A percentile compares a stretch with the other conserved stretches of the same genome.
Conservation (phyloP, 495 filamentous ascomycete species). For the Echria macrotheca region DNA sequence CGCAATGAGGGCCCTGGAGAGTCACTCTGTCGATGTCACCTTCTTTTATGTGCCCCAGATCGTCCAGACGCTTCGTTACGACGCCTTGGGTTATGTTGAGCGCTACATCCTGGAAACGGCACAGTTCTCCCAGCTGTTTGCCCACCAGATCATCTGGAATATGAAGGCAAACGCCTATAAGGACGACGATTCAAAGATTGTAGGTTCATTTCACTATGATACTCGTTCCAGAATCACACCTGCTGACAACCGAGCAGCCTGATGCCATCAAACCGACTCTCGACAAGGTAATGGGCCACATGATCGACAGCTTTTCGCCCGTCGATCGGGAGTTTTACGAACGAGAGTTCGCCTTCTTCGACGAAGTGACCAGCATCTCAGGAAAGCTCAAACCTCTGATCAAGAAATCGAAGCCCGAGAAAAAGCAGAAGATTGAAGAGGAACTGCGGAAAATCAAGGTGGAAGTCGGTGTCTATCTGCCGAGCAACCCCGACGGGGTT, state of each 20-base stretch:
- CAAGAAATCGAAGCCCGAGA: conserved; percentile 87
- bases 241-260: conserved; percentile 54
- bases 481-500: conserved; percentile 92
- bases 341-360: conserved; percentile 94
- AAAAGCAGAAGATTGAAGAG: conserved; percentile 99
- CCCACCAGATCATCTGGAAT: conserved; percentile 99
- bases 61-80: conserved; percentile 92
- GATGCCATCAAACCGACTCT: conserved; percentile 89
- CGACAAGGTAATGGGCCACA: conserved; percentile 79
- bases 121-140: conserved; percentile 91
- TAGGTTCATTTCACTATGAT: conserved; percentile 42
- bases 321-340: conserved; percentile 84
- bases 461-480: conserved; percentile 93
- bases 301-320: conserved; percentile 74
- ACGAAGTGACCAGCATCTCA: conserved; percentile 90
- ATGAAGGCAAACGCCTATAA: conserved; percentile 99
- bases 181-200: conserved; percentile 85
- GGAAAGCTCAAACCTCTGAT: conserved; percentile 93
- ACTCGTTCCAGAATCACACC: neutral
- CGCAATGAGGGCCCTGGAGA: conserved; percentile 91
- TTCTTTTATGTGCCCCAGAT: conserved; percentile 99
- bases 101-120: conserved; percentile 94
- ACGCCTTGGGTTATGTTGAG: conserved; percentile 90
- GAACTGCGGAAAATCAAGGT: conserved; percentile 95
- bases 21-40: conserved; percentile 88